Conservation (phyloP, 768 basidiomycete genomes). For the Tulasnella sp. region DNA sequence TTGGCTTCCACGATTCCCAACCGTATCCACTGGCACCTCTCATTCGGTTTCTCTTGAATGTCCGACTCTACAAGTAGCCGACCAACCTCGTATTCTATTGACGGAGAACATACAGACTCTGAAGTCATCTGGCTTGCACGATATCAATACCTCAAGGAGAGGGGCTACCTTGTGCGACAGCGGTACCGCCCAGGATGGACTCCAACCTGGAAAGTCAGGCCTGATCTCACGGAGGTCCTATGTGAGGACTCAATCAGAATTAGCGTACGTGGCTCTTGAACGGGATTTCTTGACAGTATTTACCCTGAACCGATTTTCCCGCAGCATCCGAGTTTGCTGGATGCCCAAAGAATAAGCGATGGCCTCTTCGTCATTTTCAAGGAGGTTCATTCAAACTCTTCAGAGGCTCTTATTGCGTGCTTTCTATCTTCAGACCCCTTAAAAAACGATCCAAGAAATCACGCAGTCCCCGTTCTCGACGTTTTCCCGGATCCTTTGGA, state of each 20-base stretch:
- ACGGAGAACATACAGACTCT: neutral
- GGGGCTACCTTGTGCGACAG: conserved; percentile 26
- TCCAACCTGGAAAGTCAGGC: conserved; percentile 14
- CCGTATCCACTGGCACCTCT: no score
- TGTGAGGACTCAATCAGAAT: neutral
- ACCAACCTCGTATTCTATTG: no score
- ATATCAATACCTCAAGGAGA: neutral
- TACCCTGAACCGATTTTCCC: neutral
- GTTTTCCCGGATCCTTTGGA: neutral
- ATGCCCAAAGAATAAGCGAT: neutral
- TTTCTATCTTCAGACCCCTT: neutral
- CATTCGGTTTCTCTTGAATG: no score
- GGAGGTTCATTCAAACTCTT: neutral
- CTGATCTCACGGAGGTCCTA: neutral
- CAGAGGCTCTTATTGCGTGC: neutral
- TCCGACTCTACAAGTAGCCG: no score
- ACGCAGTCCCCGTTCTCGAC: neutral
- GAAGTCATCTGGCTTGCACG: neutral
- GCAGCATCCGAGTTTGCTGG: neutral
- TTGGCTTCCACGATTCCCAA: no score
- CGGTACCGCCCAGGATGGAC: conserved; percentile 26
- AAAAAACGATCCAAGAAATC: neutral
- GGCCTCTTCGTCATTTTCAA: neutral
- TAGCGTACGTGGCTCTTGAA: neutral
- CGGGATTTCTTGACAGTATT: neutral